Percentiles rank a stretch among this genome's conserved stretches.
Conservation (phyloP, 306 rosid genomes). For the Adenanthera pavonina region DNA sequence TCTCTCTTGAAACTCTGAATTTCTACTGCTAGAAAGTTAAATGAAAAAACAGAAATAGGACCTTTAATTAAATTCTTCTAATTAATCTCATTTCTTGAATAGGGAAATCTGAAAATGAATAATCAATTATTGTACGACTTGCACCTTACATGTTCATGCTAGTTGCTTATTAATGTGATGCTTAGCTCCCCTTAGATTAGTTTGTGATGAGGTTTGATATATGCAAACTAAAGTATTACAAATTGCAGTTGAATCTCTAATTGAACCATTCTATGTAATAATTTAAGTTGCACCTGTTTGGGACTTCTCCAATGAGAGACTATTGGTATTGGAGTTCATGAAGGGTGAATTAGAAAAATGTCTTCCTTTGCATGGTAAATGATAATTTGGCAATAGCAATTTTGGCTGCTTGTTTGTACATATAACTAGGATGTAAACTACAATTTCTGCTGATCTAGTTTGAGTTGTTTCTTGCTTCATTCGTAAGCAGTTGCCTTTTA, state of each 20-base stretch:
- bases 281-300: not conserved
- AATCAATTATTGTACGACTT: not conserved
- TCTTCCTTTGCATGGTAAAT: conserved; percentile 9
- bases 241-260: not conserved
- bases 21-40: not conserved
- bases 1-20: not conserved
- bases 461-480: conserved; percentile 31
- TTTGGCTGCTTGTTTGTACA: conserved; percentile 17
- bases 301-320: not conserved
- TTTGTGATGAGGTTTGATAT: conserved; percentile 8
- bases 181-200: not conserved
- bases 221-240: not conserved
- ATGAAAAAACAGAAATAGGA: not conserved
- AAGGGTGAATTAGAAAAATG: not conserved
- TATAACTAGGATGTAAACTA: conserved; percentile 16
- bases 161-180: not conserved
- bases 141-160: not conserved
- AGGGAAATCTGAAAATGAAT: conserved; percentile 10
- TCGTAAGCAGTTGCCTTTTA: conserved; percentile 23
- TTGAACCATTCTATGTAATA: not conserved
- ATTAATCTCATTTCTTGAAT: not conserved
- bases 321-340: not conserved
- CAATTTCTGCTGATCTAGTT: conserved; percentile 28
- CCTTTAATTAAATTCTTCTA: not conserved
- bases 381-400: not conserved